A percentile compares a stretch with the other conserved stretches of the same genome.
These are phyloP conservation scores for Blastocystis sp. DNA, from an alignment of 352 stramenopile genomes.

Conservation along the genomic window DNA sequence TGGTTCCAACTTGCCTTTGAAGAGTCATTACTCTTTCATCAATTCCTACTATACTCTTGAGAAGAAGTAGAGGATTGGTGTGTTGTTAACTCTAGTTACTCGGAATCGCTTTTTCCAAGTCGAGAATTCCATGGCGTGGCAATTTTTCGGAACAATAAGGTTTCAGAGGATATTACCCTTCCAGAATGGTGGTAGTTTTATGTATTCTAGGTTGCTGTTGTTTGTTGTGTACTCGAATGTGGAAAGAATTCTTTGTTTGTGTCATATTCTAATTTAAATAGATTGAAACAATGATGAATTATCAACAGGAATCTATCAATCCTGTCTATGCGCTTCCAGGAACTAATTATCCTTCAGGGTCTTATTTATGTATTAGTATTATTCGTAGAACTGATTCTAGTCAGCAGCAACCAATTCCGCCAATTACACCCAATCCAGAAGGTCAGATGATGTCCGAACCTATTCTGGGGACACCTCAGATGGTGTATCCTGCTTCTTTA, in stretches of 20 bases:
- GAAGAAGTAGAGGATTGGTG: background rate
- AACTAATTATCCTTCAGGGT: too few relatives aligned
- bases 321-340: too few relatives aligned
- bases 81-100: background rate
- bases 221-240: background rate
- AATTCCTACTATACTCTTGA: constrained; percentile 16
- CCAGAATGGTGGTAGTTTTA: constrained; percentile 13
- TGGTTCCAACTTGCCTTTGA: background rate
- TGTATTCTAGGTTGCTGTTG: background rate
- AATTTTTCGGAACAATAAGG: constrained; percentile 18
- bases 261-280: too few relatives aligned
- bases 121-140: constrained; percentile 16
- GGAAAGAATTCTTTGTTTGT: background rate
- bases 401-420: too few relatives aligned
- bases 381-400: too few relatives aligned
- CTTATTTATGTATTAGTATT: too few relatives aligned
- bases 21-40: background rate
- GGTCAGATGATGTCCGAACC: too few relatives aligned
- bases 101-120: background rate
- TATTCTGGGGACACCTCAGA: too few relatives aligned
- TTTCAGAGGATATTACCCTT: background rate
- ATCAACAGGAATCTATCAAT: too few relatives aligned
- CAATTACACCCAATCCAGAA: too few relatives aligned
- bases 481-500: too few relatives aligned
- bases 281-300: too few relatives aligned